Evolutionary conservation across 2,329 filamentous ascomycete genomes (phyloP), one percentile per base, ranked within the genome.

Genomic region (Cordyceps cateniannulata): DNA sequence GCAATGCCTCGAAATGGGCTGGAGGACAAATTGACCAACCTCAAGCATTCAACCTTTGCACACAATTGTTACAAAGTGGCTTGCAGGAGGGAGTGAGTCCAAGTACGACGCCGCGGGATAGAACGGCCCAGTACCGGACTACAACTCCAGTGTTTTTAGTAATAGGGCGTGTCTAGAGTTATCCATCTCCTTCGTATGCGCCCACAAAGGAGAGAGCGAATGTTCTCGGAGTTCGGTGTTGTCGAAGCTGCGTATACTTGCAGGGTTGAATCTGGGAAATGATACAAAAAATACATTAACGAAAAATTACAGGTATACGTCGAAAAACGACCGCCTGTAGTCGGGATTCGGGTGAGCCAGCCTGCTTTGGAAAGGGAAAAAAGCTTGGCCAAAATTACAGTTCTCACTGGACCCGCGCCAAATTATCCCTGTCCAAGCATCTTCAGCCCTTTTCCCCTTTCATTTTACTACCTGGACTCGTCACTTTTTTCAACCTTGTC

Each of bases 331-430:
- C 38, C 25, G 20, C 27, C 20, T 48, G 29, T 14, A 35, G 44
- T 27, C 44, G 42, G 54, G 25, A 24, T 57, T 57, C 54, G 27
- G 44, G 54, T 32, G 42, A 57, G 48, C 54, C 29, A 35, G 32
- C 18, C n/a, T 27, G 22, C 18, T 20, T 9, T 5, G n/a, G n/a
- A 20, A 8, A 25, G 5, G n/a, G 7, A 29, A 57, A 55, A 55
- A 57, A 25, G 54, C 42, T 57, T 57, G 54, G 54, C 54, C 54
- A 12, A 40, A 57, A 25, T 49, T 57, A 57, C 54, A 57, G 54
- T 57, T 57, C 54, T 57, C 54, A 57, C 54, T 27, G 42, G 54
- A 35, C 29, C 54, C 54, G 54, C 54, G 44, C 27, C 53, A 38
- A 47, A 25, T 10, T 14, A 57, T 57, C 44, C 54, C 49, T 57